phyloP scores from a whole-genome alignment of 2,329 filamentous ascomycete species.

The Alternaria sp. region DNA sequence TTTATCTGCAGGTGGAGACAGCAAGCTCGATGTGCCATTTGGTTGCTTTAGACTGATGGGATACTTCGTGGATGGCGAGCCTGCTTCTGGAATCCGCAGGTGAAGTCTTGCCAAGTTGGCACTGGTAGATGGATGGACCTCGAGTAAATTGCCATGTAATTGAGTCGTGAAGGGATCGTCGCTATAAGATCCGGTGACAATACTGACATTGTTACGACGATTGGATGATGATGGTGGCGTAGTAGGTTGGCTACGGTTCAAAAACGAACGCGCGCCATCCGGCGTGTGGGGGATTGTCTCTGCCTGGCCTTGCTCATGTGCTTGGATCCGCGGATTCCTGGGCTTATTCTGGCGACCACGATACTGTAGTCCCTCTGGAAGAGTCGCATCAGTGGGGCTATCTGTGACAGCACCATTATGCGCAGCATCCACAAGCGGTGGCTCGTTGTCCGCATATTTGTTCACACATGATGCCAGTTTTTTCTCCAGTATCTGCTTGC shows the following conservation, averaged over 20 bases:
- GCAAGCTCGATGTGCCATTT: too few relatives aligned
- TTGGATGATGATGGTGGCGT: not conserved
- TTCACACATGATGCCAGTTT: too few relatives aligned
- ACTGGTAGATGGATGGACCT: not conserved
- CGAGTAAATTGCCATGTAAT: not conserved
- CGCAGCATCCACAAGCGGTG: not conserved
- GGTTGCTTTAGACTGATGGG: too few relatives aligned
- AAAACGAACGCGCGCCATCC: not conserved
- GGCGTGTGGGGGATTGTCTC: not conserved
- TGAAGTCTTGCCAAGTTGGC: not conserved
- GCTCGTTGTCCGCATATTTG: too few relatives aligned
- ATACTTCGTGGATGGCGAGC: not conserved
- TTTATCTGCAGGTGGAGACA: too few relatives aligned
- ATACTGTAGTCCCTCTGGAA: too few relatives aligned
- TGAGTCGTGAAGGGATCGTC: too few relatives aligned
- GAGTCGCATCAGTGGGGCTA: not conserved
- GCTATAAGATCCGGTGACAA: too few relatives aligned
- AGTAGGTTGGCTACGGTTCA: fast-evolving
- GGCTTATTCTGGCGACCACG: not conserved
- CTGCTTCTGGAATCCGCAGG: not conserved
- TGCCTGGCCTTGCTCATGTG: not conserved
- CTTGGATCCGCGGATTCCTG: not conserved
- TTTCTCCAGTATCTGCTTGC: not conserved
- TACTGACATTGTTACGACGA: not conserved
- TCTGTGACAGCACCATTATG: not conserved